phyloP scores from a whole-genome alignment of 257 asterid species.

The Solanum gandarillasii region DNA sequence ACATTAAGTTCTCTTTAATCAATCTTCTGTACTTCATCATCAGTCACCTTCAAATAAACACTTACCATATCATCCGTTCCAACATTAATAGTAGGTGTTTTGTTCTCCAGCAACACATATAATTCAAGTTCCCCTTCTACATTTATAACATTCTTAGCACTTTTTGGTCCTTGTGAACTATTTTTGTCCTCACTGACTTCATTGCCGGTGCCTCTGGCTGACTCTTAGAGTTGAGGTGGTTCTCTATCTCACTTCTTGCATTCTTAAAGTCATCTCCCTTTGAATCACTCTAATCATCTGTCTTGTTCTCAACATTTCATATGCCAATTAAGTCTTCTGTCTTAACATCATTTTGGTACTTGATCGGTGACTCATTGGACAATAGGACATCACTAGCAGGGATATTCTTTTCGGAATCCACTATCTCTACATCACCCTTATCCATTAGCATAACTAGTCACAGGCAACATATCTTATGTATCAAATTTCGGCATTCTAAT shows the following conservation, averaged over 20 bases:
- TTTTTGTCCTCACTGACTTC: background rate
- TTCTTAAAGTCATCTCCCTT: background rate
- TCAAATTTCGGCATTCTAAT: background rate
- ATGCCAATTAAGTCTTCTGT: no score
- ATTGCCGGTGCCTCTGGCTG: background rate
- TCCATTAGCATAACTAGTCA: conserved; percentile 26
- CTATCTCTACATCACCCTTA: conserved; percentile 40
- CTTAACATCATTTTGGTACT: no score
- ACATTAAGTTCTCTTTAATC: conserved; percentile 2
- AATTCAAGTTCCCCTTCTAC: background rate
- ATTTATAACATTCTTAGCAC: background rate
- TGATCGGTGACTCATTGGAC: no score
- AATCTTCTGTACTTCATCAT: conserved; percentile 11
- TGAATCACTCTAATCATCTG: conserved; percentile 11
- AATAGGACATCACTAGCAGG: no score
- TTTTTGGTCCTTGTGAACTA: background rate
- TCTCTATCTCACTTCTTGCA: conserved; percentile 6
- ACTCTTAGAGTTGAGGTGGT: background rate
- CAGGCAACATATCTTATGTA: background rate
- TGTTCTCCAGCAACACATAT: conserved; percentile 7
- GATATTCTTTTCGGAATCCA: conserved; percentile 20
- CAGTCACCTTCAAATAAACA: conserved; percentile 16
- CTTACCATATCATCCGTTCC: conserved; percentile 6
- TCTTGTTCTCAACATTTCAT: background rate
- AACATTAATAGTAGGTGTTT: conserved; percentile 11